Base-by-base conservation (phyloP, 805 yeast genomes). In the Wickerhamiella azymoides region DNA sequence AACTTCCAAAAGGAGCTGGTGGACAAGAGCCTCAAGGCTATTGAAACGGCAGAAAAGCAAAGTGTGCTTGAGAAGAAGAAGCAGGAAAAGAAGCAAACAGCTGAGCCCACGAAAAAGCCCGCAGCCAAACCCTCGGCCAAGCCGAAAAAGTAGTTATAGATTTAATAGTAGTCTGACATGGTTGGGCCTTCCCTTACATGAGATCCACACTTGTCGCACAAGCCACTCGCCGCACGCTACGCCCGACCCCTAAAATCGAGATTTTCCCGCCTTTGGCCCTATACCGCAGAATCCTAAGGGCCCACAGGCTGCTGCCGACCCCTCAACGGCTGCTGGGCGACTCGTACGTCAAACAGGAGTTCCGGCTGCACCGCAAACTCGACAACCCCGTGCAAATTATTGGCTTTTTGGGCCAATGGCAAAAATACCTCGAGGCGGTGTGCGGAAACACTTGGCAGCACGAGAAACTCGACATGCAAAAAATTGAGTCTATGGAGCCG, bases 341-440 rank as follows among this genome's bases (percentile, higher is more conserved):
- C 62, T 71, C 76, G 53, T 92, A 92, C 60, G 95, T 89, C 43
- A 82, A 78, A 59, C 74, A 79, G 30, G 99, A 92, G 65, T 92
- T 92, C 68, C 77, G 78, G 55, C 80, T 88, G 6, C 98, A 92
- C 64, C 74, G 77, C 49, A 63, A 68, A 40, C 73, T 80, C 6
- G 95, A 85, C 52, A 86, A 92, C 61, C 97, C 99, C 2, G 69
- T 85, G 19, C 94, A 89, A 58, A 85, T 92, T 28, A 86, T 92
- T 10, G 98, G 96, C 10, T 92, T 92, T 55, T 69, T 92, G 50
- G 77, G 94, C 1, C 80, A 84, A 49, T 92, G 99, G 99, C 98
- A 92, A 62, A 60, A 63, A 47, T 67, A 67, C 45, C 55, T 60
- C 10, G 68, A 64, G 52, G 52, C 57, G 25, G 54, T 59, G 50